Conservation (phyloP, 352 stramenopile species). For the Globisporangium carolinianum region DNA sequence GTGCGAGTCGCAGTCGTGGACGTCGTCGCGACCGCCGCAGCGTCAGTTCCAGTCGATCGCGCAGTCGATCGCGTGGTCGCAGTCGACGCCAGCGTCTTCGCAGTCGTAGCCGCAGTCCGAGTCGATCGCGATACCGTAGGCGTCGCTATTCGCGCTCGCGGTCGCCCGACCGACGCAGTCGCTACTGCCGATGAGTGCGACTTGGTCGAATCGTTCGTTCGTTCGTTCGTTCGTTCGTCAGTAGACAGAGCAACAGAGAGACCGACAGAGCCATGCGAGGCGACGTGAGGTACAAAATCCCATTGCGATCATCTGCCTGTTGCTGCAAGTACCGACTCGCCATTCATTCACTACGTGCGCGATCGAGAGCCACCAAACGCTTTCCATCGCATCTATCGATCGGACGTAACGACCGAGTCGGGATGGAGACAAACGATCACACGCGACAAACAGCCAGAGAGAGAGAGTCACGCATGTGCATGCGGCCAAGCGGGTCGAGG, state of each 20-base stretch:
- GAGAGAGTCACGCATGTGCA: neutral
- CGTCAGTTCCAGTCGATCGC: conserved; percentile 17
- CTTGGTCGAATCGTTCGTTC: neutral
- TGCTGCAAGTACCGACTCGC: no score
- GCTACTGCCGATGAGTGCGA: conserved; percentile 9
- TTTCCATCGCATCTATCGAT: no score
- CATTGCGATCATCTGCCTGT: no score
- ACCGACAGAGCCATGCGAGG: neutral
- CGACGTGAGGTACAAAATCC: no score
- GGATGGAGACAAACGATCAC: neutral
- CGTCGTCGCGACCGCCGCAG: conserved; percentile 14
- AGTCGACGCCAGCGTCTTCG: conserved; percentile 9
- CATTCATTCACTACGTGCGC: no score
- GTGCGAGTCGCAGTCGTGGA: conserved; percentile 11
- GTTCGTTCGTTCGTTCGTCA: neutral
- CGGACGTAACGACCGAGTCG: no score
- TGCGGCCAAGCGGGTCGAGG: no score
- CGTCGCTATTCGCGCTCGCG: conserved; percentile 16
- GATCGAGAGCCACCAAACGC: no score
- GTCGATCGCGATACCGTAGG: neutral
- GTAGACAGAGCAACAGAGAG: neutral
- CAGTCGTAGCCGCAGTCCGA: conserved; percentile 4
- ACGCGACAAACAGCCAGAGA: neutral
- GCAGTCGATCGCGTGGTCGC: conserved; percentile 23
- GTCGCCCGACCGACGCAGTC: conserved; percentile 14